These are phyloP conservation scores for Geotrichum fermentans DNA, from an alignment of 1,139 yeast genomes.

Conservation along the genomic window DNA sequence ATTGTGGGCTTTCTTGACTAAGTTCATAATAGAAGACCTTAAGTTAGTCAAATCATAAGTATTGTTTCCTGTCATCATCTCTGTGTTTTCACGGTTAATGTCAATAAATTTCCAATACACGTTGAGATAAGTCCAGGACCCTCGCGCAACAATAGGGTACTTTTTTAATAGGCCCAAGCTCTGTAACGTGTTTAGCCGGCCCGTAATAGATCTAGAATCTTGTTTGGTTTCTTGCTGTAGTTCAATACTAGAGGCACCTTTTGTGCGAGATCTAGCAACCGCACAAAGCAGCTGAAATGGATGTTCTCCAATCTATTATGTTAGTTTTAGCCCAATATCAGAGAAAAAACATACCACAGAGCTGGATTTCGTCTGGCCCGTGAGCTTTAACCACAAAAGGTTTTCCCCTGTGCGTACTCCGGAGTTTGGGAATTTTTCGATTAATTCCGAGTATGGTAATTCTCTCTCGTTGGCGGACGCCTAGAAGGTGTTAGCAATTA, in stretches of 20 bases:
- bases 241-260: constrained; percentile 39
- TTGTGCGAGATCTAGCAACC: constrained; percentile 35
- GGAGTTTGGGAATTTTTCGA: constrained; percentile 24
- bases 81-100: constrained; percentile 19
- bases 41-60: constrained; percentile 38
- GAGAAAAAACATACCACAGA: constrained; percentile 10
- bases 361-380: constrained; percentile 33
- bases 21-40: constrained; percentile 46
- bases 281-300: constrained; percentile 39
- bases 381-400: constrained; percentile 37
- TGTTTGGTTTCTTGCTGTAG: constrained; percentile 38
- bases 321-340: background rate
- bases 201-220: constrained; percentile 40
- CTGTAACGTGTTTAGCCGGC: constrained; percentile 34
- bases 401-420: constrained; percentile 36
- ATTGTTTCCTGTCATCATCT: constrained; percentile 5
- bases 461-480: constrained; percentile 19
- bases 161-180: constrained; percentile 36
- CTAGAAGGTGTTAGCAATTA: constrained; percentile 2
- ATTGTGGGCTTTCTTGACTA: constrained; percentile 61
- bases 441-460: constrained; percentile 22
- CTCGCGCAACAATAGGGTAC: constrained; percentile 34
- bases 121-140: constrained; percentile 35
- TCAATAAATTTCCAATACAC: constrained; percentile 32
- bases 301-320: constrained; percentile 31